A percentile compares a stretch with the other conserved stretches of the same genome.
phyloP scores from a whole-genome alignment of 768 basidiomycete genomes.

The Boletales sp. region DNA sequence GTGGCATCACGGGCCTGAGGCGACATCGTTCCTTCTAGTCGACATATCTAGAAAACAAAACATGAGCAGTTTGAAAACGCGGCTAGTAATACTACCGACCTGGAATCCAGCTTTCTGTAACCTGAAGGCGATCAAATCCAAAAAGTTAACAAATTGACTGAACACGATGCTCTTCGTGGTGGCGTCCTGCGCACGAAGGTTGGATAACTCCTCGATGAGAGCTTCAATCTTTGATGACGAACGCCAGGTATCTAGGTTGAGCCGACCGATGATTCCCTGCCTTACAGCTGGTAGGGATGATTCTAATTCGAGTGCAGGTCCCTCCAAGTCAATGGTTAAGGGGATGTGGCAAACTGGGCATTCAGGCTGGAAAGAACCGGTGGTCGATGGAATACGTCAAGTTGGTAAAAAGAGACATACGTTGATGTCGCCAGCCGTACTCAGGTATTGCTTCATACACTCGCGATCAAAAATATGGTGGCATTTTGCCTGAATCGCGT shows the following conservation, averaged over 20 bases:
- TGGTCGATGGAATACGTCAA: background rate
- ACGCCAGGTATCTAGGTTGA: constrained; percentile 87
- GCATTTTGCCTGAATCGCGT: constrained; percentile 92
- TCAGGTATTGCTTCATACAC: constrained; percentile 91
- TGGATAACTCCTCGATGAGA: constrained; percentile 87
- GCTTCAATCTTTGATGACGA: constrained; percentile 99
- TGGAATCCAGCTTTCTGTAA: constrained; percentile 90
- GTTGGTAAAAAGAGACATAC: constrained; percentile 37
- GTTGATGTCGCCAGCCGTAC: constrained; percentile 61
- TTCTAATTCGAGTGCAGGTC: constrained; percentile 83
- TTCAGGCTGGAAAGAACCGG: constrained; percentile 53
- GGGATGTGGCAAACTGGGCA: constrained; percentile 95
- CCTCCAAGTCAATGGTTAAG: constrained; percentile 94
- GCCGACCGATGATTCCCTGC: constrained; percentile 91
- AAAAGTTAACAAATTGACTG: constrained; percentile 90
- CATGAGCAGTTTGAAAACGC: background rate
- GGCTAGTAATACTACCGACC: constrained; percentile 40
- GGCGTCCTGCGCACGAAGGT: constrained; percentile 76
- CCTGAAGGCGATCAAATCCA: constrained; percentile 91
- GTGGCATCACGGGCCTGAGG: constrained; percentile 93
- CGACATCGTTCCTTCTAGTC: constrained; percentile 96
- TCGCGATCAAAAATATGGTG: constrained; percentile 94
- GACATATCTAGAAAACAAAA: constrained; percentile 61
- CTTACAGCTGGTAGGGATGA: constrained; percentile 47
- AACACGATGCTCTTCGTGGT: constrained; percentile 98